phyloP scores from a whole-genome alignment of 306 rosid genomes.

The Ceratonia siliqua region DNA sequence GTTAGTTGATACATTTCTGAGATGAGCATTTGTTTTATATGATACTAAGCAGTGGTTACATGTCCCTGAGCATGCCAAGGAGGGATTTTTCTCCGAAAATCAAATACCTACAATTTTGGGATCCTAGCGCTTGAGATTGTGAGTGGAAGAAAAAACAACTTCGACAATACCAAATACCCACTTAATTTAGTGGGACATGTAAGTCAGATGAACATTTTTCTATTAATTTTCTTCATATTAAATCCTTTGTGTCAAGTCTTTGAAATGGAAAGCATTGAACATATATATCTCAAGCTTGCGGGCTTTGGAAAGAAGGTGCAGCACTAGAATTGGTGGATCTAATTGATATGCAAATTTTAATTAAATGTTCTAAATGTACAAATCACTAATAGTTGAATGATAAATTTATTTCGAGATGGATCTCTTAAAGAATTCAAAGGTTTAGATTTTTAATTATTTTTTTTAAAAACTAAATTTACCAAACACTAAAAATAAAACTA shows the following conservation, averaged over 20 bases:
- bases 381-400: no score
- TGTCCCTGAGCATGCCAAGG: neutral
- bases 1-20: neutral
- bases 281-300: neutral
- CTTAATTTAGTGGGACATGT: conserved; percentile 21
- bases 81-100: neutral
- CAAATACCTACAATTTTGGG: conserved; percentile 10
- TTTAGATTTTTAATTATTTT: no score
- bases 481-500: no score
- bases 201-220: neutral
- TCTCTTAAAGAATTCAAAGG: no score
- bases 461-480: no score
- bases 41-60: neutral
- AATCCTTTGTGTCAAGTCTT: neutral
- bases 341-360: no score
- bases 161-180: neutral
- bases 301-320: neutral
- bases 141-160: conserved; percentile 21
- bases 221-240: neutral
- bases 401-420: no score
- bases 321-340: neutral
- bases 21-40: neutral
- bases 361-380: no score
- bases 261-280: no score
- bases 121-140: conserved; percentile 15